Evolutionary conservation across 768 basidiomycete species (phyloP), one percentile per base, ranked within the genome.

Genomic region (Tulasnella sp.): DNA sequence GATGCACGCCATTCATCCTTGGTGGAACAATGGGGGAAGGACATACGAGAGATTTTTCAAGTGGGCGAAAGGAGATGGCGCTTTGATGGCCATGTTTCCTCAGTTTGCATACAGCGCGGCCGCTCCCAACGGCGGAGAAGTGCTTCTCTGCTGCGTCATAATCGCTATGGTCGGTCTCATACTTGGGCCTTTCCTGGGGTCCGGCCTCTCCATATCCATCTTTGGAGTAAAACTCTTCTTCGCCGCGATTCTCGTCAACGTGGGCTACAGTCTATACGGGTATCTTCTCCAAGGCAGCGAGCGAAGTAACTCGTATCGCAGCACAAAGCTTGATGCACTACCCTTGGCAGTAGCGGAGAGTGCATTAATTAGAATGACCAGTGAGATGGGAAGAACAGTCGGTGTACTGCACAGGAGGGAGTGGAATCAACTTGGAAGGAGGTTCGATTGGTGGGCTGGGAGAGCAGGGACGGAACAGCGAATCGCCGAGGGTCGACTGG

Each of bases 1-100:
- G 0, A 88, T 88, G 11, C 77, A 83, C n/a, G 88, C 87, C 23
- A 88, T 86, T 9, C 89, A 90, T 82, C 89, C 89, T 7, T 90
- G 88, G 86, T 90, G 90, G 89, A 84, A 86, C 70, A 81, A 81
- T 4, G 90, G 89, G 2, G 79, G 80, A 10, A 81, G 85, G 20
- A 82, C 86, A 0, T 90, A 90, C 78, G 85, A 83, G 84, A 82
- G 89, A 26, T 90, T 90, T 79, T 88, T 88, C 79, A 87, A 86
- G 86, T 90, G 90, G 90, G 85, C 87, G 0, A 85, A 87, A 70
- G 90, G 90, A 2, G 90, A 91, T 37, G 89, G 89, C 0, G 85
- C 83, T 0, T 85, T 91, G 32, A 82, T 88, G 80, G 85, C 82
- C 74, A 81, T 85, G 80, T 44, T 88, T 76, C 89, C 89, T 1